Base-by-base conservation (phyloP, 441 rosid species). In the Jatropha podagrica region DNA sequence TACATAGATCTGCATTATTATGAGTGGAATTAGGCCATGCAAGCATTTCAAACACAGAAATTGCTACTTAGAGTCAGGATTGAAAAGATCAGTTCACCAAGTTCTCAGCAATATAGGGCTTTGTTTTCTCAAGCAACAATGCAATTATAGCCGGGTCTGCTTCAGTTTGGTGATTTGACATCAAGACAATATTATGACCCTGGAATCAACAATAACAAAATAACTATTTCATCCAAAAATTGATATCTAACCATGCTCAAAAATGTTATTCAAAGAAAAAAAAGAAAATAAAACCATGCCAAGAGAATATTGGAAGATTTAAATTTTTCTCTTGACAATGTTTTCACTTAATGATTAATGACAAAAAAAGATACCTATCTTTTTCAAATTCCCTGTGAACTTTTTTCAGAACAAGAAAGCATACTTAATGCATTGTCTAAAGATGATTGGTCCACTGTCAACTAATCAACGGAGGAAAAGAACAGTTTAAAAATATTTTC, bases 151-250 rank as follows among this genome's bases (percentile, higher is more conserved):
- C 97, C n/a, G 99, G 99, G 74, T 96, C 99, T 76, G 98, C 98
- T 87, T 96, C 98, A 74, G 89, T 89, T 84, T 96, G 99, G 85
- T 96, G 99, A 86, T 96, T 96, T 80, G 99, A 94, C 77, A 96
- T 92, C 78, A 96, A 84, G 44, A 91, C 85, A 55, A 96, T 73
- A 70, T 93, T 96, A 85, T 94, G 96, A 61, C 97, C 98, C 99
- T 96, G 90, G 76, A 84, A 89, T 62, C 64, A 81, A 77, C 20
- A 66, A 77, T 5, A 75, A 23, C 5, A 64, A 71, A 65, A 54
- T 18, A 68, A 62, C 48, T 62, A 66, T 73, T 37, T 72, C 69
- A 77, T 51, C 42, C 27, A 3, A 15, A 59, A 67, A 51, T 52
- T 41, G 17, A 44, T 23, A 51, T 46, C 46, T 40, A 76, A 38